These are phyloP conservation scores for Quercus bicolor DNA, from an alignment of 306 rosid genomes.

Conservation along the genomic window DNA sequence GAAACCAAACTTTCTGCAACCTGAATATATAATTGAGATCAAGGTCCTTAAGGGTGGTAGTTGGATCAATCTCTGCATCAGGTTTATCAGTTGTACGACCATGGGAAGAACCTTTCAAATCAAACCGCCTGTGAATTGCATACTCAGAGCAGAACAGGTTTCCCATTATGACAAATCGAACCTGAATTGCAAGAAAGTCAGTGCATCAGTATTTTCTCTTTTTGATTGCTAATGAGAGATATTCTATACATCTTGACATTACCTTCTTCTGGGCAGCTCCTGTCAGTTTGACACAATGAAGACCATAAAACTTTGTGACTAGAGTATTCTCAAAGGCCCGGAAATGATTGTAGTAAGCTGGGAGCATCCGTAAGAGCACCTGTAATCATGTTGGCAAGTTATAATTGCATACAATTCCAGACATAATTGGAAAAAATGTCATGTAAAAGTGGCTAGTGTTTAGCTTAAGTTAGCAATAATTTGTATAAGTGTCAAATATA, in stretches of 20 bases:
- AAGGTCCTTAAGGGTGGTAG: slow-evolving; percentile 91
- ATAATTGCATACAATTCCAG: slow-evolving; percentile 21
- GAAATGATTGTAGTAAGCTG: slow-evolving; percentile 86
- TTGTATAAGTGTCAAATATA: neutral
- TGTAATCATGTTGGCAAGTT: slow-evolving; percentile 31
- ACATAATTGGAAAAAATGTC: neutral
- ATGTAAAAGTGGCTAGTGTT: neutral
- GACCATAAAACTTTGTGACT: slow-evolving; percentile 85
- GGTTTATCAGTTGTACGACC: slow-evolving; percentile 86
- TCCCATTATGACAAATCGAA: slow-evolving; percentile 95
- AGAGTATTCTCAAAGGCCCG: slow-evolving; percentile 82
- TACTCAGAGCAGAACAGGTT: slow-evolving; percentile 77
- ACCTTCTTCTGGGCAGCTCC: slow-evolving; percentile 91
- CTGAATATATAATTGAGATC: slow-evolving; percentile 83
- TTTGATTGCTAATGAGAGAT: neutral
- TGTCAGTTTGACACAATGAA: slow-evolving; percentile 78
- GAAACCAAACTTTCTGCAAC: slow-evolving; percentile 75
- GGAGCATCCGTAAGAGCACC: slow-evolving; percentile 94
- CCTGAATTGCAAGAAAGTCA: slow-evolving; percentile 42
- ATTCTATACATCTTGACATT: slow-evolving; percentile 16
- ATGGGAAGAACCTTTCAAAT: slow-evolving; percentile 87
- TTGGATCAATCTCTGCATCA: slow-evolving; percentile 67
- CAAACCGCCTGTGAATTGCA: slow-evolving; percentile 76
- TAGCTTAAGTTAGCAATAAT: neutral
- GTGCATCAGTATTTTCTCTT: neutral